A percentile compares a stretch with the other conserved stretches of the same genome.
These are phyloP conservation scores for Fusarium continuum DNA, from an alignment of 2,329 filamentous ascomycete species.

Conservation along the genomic window DNA sequence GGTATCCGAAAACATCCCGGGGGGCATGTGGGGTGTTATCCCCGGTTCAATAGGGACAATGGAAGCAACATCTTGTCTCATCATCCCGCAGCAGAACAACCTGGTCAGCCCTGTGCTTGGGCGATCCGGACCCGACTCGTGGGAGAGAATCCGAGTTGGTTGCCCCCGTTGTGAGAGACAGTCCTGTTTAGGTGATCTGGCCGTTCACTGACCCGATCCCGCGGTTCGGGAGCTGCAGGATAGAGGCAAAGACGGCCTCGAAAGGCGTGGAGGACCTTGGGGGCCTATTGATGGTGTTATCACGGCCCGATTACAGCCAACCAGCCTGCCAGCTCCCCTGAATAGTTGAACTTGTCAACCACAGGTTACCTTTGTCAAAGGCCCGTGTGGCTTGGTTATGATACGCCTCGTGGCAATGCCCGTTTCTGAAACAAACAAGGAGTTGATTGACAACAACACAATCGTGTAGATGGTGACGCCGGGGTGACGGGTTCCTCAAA, in stretches of 20 bases:
- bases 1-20: not conserved
- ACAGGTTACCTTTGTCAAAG: not conserved
- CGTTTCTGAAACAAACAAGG: not conserved
- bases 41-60: not conserved
- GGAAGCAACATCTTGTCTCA: constrained; percentile 6
- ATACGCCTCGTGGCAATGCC: constrained; percentile 4
- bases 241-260: constrained; percentile 15
- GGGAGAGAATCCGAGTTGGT: constrained; percentile 11
- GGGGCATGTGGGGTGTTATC: constrained; percentile 6
- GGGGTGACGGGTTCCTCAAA: constrained; percentile 16
- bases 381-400: constrained; percentile 11
- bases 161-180: constrained; percentile 8
- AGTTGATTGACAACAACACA: constrained; percentile 3
- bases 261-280: not conserved
- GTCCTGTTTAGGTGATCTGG: constrained; percentile 17
- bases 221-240: constrained; percentile 29
- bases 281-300: constrained; percentile 7
- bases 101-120: constrained; percentile 16
- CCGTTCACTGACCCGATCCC: constrained; percentile 27
- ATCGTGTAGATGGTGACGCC: constrained; percentile 10
- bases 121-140: constrained; percentile 4
- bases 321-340: not conserved
- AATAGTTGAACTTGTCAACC: not conserved
- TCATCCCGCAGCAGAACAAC: not conserved
- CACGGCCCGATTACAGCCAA: constrained; percentile 26